Evolutionary conservation across 345 rosid genomes (phyloP).

Genomic region (Diplotaxis tenuifolia): DNA sequence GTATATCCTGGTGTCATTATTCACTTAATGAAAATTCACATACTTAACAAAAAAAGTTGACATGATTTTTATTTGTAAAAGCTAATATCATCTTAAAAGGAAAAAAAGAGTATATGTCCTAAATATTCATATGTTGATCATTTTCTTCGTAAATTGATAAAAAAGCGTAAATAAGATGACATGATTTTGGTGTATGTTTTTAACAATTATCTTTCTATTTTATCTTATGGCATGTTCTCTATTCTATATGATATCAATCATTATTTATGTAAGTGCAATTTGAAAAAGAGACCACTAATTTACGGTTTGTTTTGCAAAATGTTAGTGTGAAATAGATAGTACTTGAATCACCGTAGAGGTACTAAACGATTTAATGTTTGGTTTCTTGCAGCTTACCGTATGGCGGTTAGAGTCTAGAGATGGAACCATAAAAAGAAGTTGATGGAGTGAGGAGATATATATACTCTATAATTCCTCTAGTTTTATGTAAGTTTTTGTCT

Average conservation of each 20-base stretch:
- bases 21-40: too few relatives aligned
- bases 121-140: neutral
- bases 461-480: neutral
- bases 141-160: neutral
- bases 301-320: neutral
- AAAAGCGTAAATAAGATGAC: neutral
- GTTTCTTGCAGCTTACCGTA: slow-evolving; percentile 27
- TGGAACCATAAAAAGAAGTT: slow-evolving; percentile 6
- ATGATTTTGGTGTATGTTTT: neutral
- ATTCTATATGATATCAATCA: neutral
- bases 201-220: neutral
- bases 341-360: neutral
- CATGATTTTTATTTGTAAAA: neutral
- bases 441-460: slow-evolving; percentile 15
- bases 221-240: neutral
- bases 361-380: neutral
- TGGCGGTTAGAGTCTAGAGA: slow-evolving; percentile 39
- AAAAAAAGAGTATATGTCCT: neutral
- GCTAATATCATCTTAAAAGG: neutral
- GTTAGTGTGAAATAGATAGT: neutral
- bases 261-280: neutral
- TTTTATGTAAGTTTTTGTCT: slow-evolving; percentile 4
- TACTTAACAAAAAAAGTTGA: too few relatives aligned
- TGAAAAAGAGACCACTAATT: neutral
- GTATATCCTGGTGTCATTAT: too few relatives aligned